Evolutionary conservation across 768 basidiomycete genomes (phyloP), one percentile per base, ranked within the genome.

Genomic region (Tricholomella constricta): DNA sequence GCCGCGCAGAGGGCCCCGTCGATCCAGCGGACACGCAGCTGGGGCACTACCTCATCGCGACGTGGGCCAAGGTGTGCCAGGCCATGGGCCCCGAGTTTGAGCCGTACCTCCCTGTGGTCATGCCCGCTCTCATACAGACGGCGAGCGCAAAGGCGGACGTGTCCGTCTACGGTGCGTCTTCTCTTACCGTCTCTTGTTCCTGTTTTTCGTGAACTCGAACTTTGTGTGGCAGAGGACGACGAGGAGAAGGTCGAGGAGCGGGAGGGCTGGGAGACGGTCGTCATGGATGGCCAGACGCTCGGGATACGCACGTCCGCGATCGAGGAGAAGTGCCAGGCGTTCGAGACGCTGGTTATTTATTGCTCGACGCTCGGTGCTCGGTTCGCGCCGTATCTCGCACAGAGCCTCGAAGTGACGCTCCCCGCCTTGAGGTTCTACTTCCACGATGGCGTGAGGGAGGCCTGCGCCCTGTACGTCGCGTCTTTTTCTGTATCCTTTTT

Each of bases 31-130:
- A 94, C 62, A 83, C 87, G 0, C 84, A 91, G 58, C 66, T 87
- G 2, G 76, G 76, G 0, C 86, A 88, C 51, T 93, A 91, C 64
- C 76, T 94, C 23, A 91, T 91, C 43, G 82, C 86, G 37, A 94
- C 91, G 0, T 95, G 91, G 91, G 88, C 89, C 2, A 94, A 91
- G 62, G 79, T 95, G 0, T 93, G 90, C 64, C 91, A 92, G 57
- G 89, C 90, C 0, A 79, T 95, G 62, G 88, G 88, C 0, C 75
- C 80, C 10, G 89, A 94, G 62, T 96, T 95, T 55, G 90, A 89
- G 63, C 91, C 91, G 0, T 95, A 91, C 66, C 78, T 95, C 2
- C 85, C 86, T 0, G 79, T 88, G 14, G 92, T 94, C 2, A 91
- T 95, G 83, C 90, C 92, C 0, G 78, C 83, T 0, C 69, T 95